phyloP scores from a whole-genome alignment of 306 rosid genomes.

The Vachellia pachyceras region DNA sequence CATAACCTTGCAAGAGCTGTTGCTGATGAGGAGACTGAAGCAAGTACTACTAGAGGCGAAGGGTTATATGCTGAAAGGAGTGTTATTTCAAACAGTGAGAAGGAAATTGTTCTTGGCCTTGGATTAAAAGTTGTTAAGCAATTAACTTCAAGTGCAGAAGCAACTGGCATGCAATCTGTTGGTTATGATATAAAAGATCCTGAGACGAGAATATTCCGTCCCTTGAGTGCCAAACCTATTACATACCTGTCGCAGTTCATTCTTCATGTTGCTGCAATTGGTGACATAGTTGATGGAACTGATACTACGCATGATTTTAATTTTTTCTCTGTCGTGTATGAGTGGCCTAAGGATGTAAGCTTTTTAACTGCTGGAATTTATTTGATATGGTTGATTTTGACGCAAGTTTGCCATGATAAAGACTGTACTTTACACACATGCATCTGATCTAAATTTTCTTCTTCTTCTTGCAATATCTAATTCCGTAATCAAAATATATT shows the following conservation, averaged over 20 bases:
- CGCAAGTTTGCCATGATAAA: constrained; percentile 18
- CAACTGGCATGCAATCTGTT: constrained; percentile 58
- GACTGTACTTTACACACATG: constrained; percentile 19
- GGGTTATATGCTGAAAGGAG: constrained; percentile 64
- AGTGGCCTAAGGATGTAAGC: constrained; percentile 99
- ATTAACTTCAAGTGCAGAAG: constrained; percentile 58
- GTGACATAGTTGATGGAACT: constrained; percentile 96
- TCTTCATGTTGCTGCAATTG: constrained; percentile 96
- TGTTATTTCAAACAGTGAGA: constrained; percentile 62
- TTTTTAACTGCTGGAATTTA: constrained; percentile 46
- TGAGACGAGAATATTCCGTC: constrained; percentile 81
- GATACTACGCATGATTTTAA: constrained; percentile 98
- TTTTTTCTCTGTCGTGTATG: constrained; percentile 88
- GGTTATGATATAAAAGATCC: constrained; percentile 82
- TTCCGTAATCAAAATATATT: constrained; percentile 19
- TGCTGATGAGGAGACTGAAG: constrained; percentile 90
- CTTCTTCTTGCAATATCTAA: not conserved
- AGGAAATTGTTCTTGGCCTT: constrained; percentile 80
- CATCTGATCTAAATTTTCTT: constrained; percentile 6
- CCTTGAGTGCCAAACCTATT: constrained; percentile 80
- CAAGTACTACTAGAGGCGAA: constrained; percentile 71
- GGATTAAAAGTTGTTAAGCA: constrained; percentile 82
- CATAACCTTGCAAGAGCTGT: constrained; percentile 99
- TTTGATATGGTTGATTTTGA: constrained; percentile 35
- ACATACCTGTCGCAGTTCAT: constrained; percentile 91